Evolutionary conservation across 1,284 basidiomycete species (phyloP), one percentile per base, ranked within the genome.

Genomic region (Ceratobasidium sp.): DNA sequence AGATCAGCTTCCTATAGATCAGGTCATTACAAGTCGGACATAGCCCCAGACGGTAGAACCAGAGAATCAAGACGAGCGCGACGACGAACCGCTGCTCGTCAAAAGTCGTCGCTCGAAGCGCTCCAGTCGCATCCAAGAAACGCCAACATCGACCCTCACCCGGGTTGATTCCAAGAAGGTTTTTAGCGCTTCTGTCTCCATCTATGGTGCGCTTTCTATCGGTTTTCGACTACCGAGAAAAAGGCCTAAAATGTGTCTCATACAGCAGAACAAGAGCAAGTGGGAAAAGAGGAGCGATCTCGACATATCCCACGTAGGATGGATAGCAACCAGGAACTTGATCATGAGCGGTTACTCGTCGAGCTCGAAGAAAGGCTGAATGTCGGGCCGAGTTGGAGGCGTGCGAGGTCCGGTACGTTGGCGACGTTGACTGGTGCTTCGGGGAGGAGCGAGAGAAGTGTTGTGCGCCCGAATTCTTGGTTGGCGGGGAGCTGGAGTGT

Each of bases 311-410:
- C 55, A 26, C 44, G 28, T 18, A 60, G 72, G 18, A 76, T 64
- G 42, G 61, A 76, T 49, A 66, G 60, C 18, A 46, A 61, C 60
- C 46, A 61, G 10, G 26, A 76, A n/a, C 44, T 76, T 13, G 72
- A 66, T n/a, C 72, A 76, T 26, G 72, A 76, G 49, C 72, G 61
- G 15, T 42, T 66, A n/a, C 20, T 66, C 3, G 23, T 39, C 49
- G 72, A 76, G 61, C 49, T 76, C 28, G 72, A 76, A 49, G 72
- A 76, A 20, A 60, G 72, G 33, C 33, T 76, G 40, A 61, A 61
- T 51, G 39, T 76, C n/a, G 60, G 53, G 23, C 72, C 72, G 18
- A 61, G 58, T 53, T 46, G 61, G 49, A 60, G 72, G 10, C 61
- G 71, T 7, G 71, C 71, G 10, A 44, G 58, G 4, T 69, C 67